Evolutionary conservation across 1,284 basidiomycete species (phyloP).

Genomic region (Blastosporella zonata): DNA sequence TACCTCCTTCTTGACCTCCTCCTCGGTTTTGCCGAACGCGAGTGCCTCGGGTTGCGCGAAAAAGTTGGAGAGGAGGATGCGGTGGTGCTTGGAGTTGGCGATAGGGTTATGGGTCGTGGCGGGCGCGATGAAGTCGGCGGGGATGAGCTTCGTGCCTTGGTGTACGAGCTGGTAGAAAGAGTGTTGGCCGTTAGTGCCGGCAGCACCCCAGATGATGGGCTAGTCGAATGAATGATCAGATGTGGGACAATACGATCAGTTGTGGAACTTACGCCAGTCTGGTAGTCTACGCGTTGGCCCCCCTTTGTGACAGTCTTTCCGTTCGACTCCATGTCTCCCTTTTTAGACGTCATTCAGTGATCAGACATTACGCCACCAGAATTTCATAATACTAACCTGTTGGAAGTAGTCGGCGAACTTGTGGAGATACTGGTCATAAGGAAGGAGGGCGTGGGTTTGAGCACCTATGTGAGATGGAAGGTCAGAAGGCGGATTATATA

Average conservation of each 20-base stretch:
- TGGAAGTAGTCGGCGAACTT: slow-evolving; percentile 99
- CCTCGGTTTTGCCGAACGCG: slow-evolving; percentile 96
- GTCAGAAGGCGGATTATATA: not conserved
- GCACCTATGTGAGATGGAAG: slow-evolving; percentile 46
- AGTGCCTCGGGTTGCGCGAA: slow-evolving; percentile 97
- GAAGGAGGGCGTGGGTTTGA: slow-evolving; percentile 92
- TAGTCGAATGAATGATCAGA: slow-evolving; percentile 26
- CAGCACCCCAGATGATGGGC: slow-evolving; percentile 99
- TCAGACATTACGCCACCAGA: not conserved
- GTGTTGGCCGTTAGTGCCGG: slow-evolving; percentile 98
- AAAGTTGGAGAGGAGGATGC: slow-evolving; percentile 96
- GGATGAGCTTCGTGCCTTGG: slow-evolving; percentile 92
- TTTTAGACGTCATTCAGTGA: slow-evolving; percentile 1
- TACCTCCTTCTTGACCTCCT: slow-evolving; percentile 82
- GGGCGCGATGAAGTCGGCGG: slow-evolving; percentile 94
- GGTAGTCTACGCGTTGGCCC: slow-evolving; percentile 89
- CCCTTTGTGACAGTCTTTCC: slow-evolving; percentile 96
- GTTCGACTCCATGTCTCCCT: slow-evolving; percentile 99
- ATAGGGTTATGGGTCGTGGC: slow-evolving; percentile 94
- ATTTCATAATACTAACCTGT: slow-evolving; percentile 47
- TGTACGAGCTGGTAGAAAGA: slow-evolving; percentile 99
- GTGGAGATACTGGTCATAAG: slow-evolving; percentile 98
- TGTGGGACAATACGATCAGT: not conserved
- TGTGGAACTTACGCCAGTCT: slow-evolving; percentile 78
- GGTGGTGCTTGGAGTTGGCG: slow-evolving; percentile 85